Percentiles rank a stretch among this genome's conserved stretches.
These are phyloP conservation scores for Pichia californica DNA, from an alignment of 805 yeast species.

Conservation along the genomic window DNA sequence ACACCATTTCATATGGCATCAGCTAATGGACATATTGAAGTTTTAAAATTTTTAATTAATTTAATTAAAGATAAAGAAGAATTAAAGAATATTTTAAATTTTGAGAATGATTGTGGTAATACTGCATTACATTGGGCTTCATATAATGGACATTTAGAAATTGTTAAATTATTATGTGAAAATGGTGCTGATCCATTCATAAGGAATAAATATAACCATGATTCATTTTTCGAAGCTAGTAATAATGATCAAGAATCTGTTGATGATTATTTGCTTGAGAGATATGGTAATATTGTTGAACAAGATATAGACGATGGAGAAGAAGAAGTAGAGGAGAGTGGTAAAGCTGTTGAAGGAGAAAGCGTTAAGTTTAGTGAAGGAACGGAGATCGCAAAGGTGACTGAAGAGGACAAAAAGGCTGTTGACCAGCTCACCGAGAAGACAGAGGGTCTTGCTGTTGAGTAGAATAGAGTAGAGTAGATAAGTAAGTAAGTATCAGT, in stretches of 20 bases:
- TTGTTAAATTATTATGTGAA: conserved; percentile 66
- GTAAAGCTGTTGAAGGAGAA: conserved; percentile 28
- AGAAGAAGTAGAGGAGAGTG: conserved; percentile 29
- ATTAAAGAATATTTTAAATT: conserved; percentile 37
- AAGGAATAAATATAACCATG: conserved; percentile 72
- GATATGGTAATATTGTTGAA: conserved; percentile 58
- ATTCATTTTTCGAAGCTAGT: conserved; percentile 86
- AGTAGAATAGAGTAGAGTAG: not conserved
- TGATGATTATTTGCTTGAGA: conserved; percentile 68
- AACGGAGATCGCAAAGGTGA: conserved; percentile 42
- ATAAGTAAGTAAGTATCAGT: not conserved
- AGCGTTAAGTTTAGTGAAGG: conserved; percentile 40
- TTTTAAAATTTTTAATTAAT: conserved; percentile 52
- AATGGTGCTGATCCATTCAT: conserved; percentile 76
- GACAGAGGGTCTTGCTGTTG: conserved; percentile 23
- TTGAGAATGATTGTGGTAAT: conserved; percentile 75
- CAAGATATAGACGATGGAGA: conserved; percentile 38
- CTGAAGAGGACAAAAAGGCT: conserved; percentile 39
- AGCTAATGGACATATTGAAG: conserved; percentile 83
- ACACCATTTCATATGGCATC: conserved; percentile 94
- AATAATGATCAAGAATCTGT: conserved; percentile 66
- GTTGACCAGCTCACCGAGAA: conserved; percentile 28
- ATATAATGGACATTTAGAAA: conserved; percentile 71
- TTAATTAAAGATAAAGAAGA: conserved; percentile 41
- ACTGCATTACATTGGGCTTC: conserved; percentile 98